These are phyloP conservation scores for Rhizopus stolonifer DNA, from an alignment of 371 early-diverging fungal species.

Conservation along the genomic window DNA sequence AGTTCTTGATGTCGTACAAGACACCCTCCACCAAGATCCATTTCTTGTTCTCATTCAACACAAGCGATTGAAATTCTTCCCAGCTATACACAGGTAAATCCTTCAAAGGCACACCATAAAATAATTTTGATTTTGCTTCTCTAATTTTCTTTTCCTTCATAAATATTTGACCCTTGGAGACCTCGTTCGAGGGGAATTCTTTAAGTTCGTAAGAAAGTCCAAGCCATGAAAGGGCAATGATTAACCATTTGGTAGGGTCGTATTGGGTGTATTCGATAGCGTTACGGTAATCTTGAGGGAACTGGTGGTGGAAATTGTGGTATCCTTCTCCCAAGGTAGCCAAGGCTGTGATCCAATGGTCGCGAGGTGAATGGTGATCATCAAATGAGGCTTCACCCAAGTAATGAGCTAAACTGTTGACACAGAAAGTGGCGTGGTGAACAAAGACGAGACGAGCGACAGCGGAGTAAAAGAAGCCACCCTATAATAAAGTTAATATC, in stretches of 20 bases:
- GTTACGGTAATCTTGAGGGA: conserved; percentile 95
- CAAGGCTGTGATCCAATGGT: conserved; percentile 79
- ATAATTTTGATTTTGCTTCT: conserved; percentile 54
- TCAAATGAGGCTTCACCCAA: conserved; percentile 82
- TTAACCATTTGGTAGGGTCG: conserved; percentile 96
- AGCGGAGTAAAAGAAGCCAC: conserved; percentile 87
- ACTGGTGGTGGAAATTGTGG: conserved; percentile 94
- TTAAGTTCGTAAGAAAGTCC: conserved; percentile 87
- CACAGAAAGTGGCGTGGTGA: conserved; percentile 94
- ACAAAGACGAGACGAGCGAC: conserved; percentile 78
- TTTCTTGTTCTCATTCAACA: conserved; percentile 60
- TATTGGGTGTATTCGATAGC: conserved; percentile 88
- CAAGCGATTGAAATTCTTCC: conserved; percentile 71
- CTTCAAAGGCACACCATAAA: conserved; percentile 74
- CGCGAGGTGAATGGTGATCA: conserved; percentile 78
- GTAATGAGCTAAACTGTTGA: conserved; percentile 87
- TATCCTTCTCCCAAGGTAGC: conserved; percentile 85
- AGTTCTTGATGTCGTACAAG: conserved; percentile 87
- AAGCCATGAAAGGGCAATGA: conserved; percentile 60
- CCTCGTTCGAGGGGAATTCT: conserved; percentile 87
- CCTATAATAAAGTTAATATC: conserved; percentile 34
- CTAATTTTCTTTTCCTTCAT: conserved; percentile 84
- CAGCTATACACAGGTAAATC: conserved; percentile 75
- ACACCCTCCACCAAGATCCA: conserved; percentile 88
- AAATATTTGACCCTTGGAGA: conserved; percentile 78